phyloP scores from a whole-genome alignment of 2,329 filamentous ascomycete species.

The Didymella arachidicola region DNA sequence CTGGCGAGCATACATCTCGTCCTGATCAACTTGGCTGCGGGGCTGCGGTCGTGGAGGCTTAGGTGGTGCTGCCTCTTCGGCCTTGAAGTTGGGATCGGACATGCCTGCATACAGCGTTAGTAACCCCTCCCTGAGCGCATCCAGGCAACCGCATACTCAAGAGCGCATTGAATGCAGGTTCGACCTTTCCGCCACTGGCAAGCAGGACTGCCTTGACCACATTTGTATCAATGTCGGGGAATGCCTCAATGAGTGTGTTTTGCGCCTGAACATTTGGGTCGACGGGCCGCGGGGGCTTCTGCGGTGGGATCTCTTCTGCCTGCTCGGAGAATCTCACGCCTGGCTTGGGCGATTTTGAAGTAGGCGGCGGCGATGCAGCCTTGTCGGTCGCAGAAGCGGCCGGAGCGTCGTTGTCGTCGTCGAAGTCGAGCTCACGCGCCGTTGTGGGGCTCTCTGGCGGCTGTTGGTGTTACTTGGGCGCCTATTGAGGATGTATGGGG shows the following conservation, averaged over 20 bases:
- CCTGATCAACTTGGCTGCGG: slow-evolving; percentile 83
- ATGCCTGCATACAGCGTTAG: slow-evolving; percentile 53
- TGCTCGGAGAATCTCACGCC: slow-evolving; percentile 58
- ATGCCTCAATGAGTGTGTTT: slow-evolving; percentile 89
- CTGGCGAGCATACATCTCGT: slow-evolving; percentile 90
- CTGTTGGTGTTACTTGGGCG: slow-evolving; percentile 20
- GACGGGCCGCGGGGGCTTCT: slow-evolving; percentile 83
- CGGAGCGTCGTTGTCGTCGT: slow-evolving; percentile 62
- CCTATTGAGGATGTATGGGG: neutral
- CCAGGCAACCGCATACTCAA: slow-evolving; percentile 66
- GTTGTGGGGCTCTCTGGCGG: slow-evolving; percentile 56
- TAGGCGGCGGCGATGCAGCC: slow-evolving; percentile 41
- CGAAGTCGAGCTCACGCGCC: slow-evolving; percentile 64
- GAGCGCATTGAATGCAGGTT: slow-evolving; percentile 94
- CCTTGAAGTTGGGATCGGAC: slow-evolving; percentile 62
- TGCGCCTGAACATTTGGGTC: slow-evolving; percentile 85
- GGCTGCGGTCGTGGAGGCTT: slow-evolving; percentile 80
- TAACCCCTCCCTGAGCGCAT: neutral
- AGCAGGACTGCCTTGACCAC: slow-evolving; percentile 88
- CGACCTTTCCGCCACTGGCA: slow-evolving; percentile 85
- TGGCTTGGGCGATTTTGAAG: slow-evolving; percentile 48
- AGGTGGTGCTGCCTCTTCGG: slow-evolving; percentile 68
- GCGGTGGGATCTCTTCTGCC: slow-evolving; percentile 64
- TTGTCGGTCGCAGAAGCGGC: slow-evolving; percentile 35
- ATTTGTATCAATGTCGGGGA: slow-evolving; percentile 79